These are phyloP conservation scores for Phaseolus coccineus DNA, from an alignment of 331 rosid species.

Conservation along the genomic window DNA sequence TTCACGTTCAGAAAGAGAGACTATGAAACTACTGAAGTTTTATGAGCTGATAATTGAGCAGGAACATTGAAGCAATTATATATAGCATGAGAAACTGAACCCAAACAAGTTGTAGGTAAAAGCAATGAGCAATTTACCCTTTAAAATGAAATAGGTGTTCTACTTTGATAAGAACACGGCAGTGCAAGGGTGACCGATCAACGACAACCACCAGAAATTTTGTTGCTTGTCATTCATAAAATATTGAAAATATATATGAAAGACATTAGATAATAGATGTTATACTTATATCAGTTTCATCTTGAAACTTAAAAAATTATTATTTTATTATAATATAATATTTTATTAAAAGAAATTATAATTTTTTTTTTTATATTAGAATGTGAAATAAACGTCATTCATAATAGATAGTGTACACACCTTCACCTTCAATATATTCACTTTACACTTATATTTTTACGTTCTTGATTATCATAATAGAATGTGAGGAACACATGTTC, in stretches of 20 bases:
- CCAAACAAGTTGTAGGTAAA: neutral
- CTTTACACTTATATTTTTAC: neutral
- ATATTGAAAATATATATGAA: too few relatives aligned
- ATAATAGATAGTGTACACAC: too few relatives aligned
- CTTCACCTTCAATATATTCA: too few relatives aligned
- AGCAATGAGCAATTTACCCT: neutral
- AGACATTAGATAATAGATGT: too few relatives aligned
- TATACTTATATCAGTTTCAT: too few relatives aligned
- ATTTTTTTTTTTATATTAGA: too few relatives aligned
- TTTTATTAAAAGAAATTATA: too few relatives aligned
- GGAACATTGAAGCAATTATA: constrained; percentile 31
- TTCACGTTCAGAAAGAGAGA: constrained; percentile 1
- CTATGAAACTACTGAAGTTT: neutral
- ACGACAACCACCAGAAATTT: constrained; percentile 29
- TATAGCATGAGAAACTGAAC: constrained; percentile 27
- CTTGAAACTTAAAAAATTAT: too few relatives aligned
- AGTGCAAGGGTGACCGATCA: constrained; percentile 33
- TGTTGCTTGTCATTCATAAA: too few relatives aligned
- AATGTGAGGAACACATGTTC: neutral
- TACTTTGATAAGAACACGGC: constrained; percentile 10
- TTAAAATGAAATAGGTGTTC: neutral
- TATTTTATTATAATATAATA: too few relatives aligned
- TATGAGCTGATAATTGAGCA: neutral
- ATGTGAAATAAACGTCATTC: too few relatives aligned
- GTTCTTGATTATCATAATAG: neutral